Evolutionary conservation across 2,329 filamentous ascomycete genomes (phyloP), one percentile per base, ranked within the genome.

Genomic region (Penicillium sp.): DNA sequence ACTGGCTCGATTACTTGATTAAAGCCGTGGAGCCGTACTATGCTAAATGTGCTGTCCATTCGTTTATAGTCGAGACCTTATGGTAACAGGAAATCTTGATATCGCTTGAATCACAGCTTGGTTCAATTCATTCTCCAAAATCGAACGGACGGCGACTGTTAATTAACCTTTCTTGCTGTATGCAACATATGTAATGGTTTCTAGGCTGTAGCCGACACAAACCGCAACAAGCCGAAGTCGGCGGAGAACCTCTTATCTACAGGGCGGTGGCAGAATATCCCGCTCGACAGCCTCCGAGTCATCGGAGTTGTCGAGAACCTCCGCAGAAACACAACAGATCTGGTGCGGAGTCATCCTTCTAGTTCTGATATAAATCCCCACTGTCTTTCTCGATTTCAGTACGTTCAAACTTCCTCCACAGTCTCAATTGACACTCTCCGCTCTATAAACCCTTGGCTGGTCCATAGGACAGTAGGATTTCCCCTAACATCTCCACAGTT

Each of bases 301-400:
- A 47, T 47, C 65, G 68, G 67, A 70, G 67, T 67, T 67, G 56
- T 61, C 43, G 41, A 57, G 44, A 49, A 46, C 57, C 60, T 68
- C 66, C 66, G 65, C 56, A 53, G 50, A 56, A 55, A 58, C 27
- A 55, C 51, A 50, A 30, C 35, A 47, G 19, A 50, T 43, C 32
- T 46, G 41, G 51, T 60, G 59, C 53, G 52, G 62, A 64, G 61
- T 64, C 61, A 63, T 62, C 46, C 43, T 47, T 51, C 43, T 48
- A 11, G 23, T 50, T 29, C 44, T 47, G 46, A 61, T 62, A 64
- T 64, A 67, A 66, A 60, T 38, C 45, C 40, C 13, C 47, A 47
- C 59, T 54, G 46, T 53, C 43, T 13, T 43, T 47, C 51, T 43
- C 47, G 41, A 30, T 29, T 27, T 46, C 41, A 39, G 46, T 51